phyloP scores from a whole-genome alignment of 2,329 filamentous ascomycete genomes.

The Falciphora oryzae region DNA sequence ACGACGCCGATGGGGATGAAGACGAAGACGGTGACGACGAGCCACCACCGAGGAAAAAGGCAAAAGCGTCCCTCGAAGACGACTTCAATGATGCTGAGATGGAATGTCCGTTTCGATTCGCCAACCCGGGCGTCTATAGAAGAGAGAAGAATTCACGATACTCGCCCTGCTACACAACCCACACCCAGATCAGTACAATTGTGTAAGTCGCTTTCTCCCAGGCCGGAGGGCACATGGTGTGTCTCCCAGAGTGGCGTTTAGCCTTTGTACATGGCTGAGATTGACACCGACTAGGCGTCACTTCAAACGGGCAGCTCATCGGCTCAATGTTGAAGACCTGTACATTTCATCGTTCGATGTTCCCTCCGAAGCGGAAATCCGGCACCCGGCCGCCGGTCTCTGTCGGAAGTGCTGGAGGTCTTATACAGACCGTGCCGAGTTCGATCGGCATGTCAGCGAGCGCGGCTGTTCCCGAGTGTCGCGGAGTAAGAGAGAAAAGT shows the following conservation, averaged over 20 bases:
- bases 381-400: slow-evolving; percentile 24
- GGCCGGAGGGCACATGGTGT: too few relatives aligned
- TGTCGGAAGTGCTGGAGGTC: slow-evolving; percentile 27
- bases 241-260: too few relatives aligned
- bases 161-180: slow-evolving; percentile 26
- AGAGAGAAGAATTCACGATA: slow-evolving; percentile 23
- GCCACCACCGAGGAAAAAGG: slow-evolving; percentile 8
- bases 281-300: slow-evolving; percentile 22
- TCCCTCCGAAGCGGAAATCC: slow-evolving; percentile 16
- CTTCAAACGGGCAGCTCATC: slow-evolving; percentile 25
- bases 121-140: slow-evolving; percentile 19
- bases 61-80: slow-evolving; percentile 7
- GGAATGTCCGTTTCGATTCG: slow-evolving; percentile 17
- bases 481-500: slow-evolving; percentile 26
- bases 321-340: slow-evolving; percentile 20
- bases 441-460: slow-evolving; percentile 20
- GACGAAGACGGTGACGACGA: slow-evolving; percentile 8
- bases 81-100: slow-evolving; percentile 22
- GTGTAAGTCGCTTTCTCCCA: slow-evolving; percentile 21
- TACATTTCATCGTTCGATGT: slow-evolving; percentile 26
- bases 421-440: slow-evolving; percentile 20
- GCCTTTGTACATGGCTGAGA: neutral
- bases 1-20: neutral
- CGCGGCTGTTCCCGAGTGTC: slow-evolving; percentile 20
- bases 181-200: slow-evolving; percentile 28